Evolutionary conservation across 768 basidiomycete genomes (phyloP), one percentile per base, ranked within the genome.

Genomic region (Rickenella mellea): DNA sequence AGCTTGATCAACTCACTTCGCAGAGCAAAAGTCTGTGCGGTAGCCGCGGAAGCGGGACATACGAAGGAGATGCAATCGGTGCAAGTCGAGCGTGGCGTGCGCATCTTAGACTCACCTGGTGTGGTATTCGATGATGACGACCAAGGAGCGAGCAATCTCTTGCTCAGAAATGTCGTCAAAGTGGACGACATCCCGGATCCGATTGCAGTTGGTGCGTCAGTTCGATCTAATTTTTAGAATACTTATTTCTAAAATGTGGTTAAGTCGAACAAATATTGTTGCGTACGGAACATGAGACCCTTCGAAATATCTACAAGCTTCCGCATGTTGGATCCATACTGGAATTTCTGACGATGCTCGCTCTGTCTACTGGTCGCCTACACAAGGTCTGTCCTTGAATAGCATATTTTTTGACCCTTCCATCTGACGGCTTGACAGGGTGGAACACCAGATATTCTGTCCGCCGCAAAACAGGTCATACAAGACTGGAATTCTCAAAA

Each of bases 401-500:
- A 17, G 3, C 9, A 1, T 4, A 27, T 12, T 15, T 28, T 5
- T 21, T 19, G 14, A 1, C 19, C 27, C 14, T 19, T 48, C 10
- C 24, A 6, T 12, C 10, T 9, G 21, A 17, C 20, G 9, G 15
- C 32, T 21, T 37, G 12, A 12, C 49, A 88, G 84, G 92, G 92
- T 24, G 94, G 94, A 37, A 83, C 90, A 0, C 93, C 94, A 1
- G 91, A 97, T 59, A 59, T 93, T 25, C 76, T 82, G 31, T 69
- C 83, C 5, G 75, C 90, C 0, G 90, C 93, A 0, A 80, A 88
- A 25, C 78, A 83, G 11, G 73, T 97, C 19, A 61, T 97, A 1
- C 75, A 69, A 38, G 92, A 99, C 56, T 99, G 94, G 93, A 97
- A 97, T 53, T 78, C 88, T 44, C 91, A 96, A 58, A 94, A 90